Evolutionary conservation across 805 yeast genomes (phyloP).

Genomic region (Kodamaea sagamina): DNA sequence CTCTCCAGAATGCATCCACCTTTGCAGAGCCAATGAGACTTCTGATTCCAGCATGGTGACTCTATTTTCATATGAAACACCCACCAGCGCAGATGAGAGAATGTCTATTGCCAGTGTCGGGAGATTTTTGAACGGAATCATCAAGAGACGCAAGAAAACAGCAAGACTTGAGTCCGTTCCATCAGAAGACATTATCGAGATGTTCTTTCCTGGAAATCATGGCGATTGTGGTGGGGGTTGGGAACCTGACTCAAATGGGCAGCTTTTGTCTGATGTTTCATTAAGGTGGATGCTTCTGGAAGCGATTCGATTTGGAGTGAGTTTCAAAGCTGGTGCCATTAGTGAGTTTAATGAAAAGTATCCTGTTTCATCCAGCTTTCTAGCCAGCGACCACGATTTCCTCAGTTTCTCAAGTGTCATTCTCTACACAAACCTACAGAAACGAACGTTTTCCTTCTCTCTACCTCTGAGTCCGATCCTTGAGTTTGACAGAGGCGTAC

Average conservation of each 20-base stretch:
- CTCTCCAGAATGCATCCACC: not conserved
- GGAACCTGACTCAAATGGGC: constrained; percentile 47
- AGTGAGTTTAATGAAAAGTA: constrained; percentile 41
- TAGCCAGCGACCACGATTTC: constrained; percentile 56
- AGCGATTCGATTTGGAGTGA: constrained; percentile 52
- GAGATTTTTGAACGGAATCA: constrained; percentile 13
- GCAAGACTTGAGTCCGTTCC: not conserved
- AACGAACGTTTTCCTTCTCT: not conserved
- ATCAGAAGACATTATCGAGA: constrained; percentile 44
- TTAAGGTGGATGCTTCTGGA: constrained; percentile 63
- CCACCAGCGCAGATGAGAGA: not conserved
- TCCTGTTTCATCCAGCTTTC: constrained; percentile 42
- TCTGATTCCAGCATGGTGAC: not conserved
- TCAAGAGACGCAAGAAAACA: constrained; percentile 3
- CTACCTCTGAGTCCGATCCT: constrained; percentile 16
- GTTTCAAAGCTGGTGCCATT: constrained; percentile 44
- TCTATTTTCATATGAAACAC: not conserved
- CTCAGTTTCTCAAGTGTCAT: constrained; percentile 26
- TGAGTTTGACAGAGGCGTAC: constrained; percentile 41
- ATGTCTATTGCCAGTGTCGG: not conserved
- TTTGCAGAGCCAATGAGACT: no score
- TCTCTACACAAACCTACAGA: not conserved
- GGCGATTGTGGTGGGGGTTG: constrained; percentile 73
- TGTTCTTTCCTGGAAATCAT: constrained; percentile 73
- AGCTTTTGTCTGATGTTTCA: constrained; percentile 50